Evolutionary conservation across 2,329 filamentous ascomycete species (phyloP).

Genomic region (Phialocephala sp.): DNA sequence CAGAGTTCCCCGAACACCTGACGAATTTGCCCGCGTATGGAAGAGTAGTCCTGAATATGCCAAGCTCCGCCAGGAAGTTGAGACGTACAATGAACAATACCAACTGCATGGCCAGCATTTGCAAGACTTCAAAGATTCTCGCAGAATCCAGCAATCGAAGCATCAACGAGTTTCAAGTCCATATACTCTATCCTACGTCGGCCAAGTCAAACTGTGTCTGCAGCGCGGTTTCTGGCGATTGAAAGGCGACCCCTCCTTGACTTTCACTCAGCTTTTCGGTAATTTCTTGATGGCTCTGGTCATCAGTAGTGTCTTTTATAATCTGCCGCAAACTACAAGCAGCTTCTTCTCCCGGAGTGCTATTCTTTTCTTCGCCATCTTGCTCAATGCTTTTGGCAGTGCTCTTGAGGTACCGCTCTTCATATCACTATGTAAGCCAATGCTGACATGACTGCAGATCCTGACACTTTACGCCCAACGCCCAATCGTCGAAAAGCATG

Average conservation of each 20-base stretch:
- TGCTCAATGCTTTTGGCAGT: slow-evolving; percentile 68
- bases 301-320: slow-evolving; percentile 66
- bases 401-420: slow-evolving; percentile 54
- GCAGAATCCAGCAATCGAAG: slow-evolving; percentile 40
- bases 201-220: slow-evolving; percentile 83
- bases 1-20: slow-evolving; percentile 68
- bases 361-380: slow-evolving; percentile 69
- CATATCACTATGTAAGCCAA: background rate
- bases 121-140: slow-evolving; percentile 49
- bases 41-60: slow-evolving; percentile 52
- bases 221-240: slow-evolving; percentile 81
- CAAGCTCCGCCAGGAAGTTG: slow-evolving; percentile 47
- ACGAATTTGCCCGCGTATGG: slow-evolving; percentile 68
- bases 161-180: slow-evolving; percentile 49
- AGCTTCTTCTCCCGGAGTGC: slow-evolving; percentile 68
- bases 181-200: slow-evolving; percentile 77
- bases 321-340: slow-evolving; percentile 57
- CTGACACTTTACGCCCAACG: slow-evolving; percentile 81
- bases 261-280: slow-evolving; percentile 53
- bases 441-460: slow-evolving; percentile 55
- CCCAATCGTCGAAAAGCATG: slow-evolving; percentile 89
- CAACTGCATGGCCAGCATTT: slow-evolving; percentile 53
- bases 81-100: slow-evolving; percentile 35
- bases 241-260: slow-evolving; percentile 73
- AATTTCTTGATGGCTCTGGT: slow-evolving; percentile 61